Evolutionary conservation across 352 stramenopile genomes (phyloP), one percentile per base, ranked within the genome.

Genomic region (Phytophthora litchii): DNA sequence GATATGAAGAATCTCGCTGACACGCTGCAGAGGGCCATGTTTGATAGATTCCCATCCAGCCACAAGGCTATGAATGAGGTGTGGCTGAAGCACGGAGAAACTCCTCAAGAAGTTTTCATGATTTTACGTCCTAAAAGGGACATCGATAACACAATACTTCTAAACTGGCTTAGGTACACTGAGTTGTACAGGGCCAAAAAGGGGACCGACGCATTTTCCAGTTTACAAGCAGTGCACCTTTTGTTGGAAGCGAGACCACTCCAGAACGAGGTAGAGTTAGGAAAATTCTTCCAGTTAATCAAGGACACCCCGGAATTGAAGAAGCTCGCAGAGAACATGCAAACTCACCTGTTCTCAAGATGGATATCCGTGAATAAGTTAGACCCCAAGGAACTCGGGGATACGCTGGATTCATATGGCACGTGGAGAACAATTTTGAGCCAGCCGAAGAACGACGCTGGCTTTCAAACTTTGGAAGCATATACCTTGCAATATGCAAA

Each of bases 241-340:
- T 19, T 54, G 8, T 14, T 13, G 20, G 11, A 54, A 4, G 21
- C 21, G 4, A 16, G 4, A 9, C 20, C 9, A 7, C 3, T 25
- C 3, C 20, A 7, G 8, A 13, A 10, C 0, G 23, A 23, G 3
- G 44, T 17, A 19, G 0, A 40, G 12, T 56, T 48, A 4, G 23
- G n/a, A n/a, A 32, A 2, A 19, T 16, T 48, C 4, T 56, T 47
- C 8, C 49, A 56, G 20, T 3, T 8, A 5, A 34, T 56, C 1
- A 47, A 40, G 37, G 16, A 34, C 2, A 13, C 4, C 1, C 37
- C 49, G 4, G 23, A 56, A 3, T 16, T 41, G 12, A 56, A 47
- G 38, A 47, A 3, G 1, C 16, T 48, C 12, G 37, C 36, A 31
- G 49, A 47, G 9, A 56, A 23, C 25, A 40, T 56, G 37, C 36